Conservation (phyloP, 2,329 filamentous ascomycete genomes). For the Aureobasidium sp. region DNA sequence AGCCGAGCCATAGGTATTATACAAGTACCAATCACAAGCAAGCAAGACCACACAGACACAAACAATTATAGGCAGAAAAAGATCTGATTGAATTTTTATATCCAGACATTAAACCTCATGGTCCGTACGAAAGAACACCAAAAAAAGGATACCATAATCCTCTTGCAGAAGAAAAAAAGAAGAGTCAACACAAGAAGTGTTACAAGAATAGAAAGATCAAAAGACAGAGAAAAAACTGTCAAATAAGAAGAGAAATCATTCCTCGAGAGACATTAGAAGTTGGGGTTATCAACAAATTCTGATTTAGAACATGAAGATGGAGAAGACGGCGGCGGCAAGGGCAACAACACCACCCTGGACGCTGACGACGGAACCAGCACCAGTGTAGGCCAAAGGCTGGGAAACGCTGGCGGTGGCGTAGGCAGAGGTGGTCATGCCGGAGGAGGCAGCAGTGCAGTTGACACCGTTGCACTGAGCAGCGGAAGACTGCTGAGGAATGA, state of each 20-base stretch:
- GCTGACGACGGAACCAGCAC: slow-evolving; percentile 2
- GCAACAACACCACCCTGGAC: slow-evolving; percentile 8
- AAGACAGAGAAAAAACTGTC: not conserved
- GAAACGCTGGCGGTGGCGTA: not conserved
- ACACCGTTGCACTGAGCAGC: not conserved
- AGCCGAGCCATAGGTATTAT: too few relatives aligned
- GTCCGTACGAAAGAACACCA: not conserved
- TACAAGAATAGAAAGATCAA: not conserved
- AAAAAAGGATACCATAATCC: not conserved
- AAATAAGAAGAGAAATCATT: not conserved
- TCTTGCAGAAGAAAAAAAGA: not conserved
- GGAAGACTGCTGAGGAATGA: not conserved
- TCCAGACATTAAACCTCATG: not conserved
- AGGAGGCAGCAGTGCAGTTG: not conserved
- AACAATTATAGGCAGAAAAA: not conserved
- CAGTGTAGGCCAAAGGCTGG: slow-evolving; percentile 4
- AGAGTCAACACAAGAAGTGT: not conserved
- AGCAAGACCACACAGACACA: not conserved
- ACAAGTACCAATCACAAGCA: not conserved
- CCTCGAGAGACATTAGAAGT: slow-evolving; percentile 1
- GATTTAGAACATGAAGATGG: slow-evolving; percentile 4
- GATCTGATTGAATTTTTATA: not conserved
- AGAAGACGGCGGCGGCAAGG: not conserved
- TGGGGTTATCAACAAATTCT: not conserved
- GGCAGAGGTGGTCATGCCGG: not conserved